Conservation (phyloP, 192 early-diverging fungal genomes). For the Gigaspora rosea region DNA sequence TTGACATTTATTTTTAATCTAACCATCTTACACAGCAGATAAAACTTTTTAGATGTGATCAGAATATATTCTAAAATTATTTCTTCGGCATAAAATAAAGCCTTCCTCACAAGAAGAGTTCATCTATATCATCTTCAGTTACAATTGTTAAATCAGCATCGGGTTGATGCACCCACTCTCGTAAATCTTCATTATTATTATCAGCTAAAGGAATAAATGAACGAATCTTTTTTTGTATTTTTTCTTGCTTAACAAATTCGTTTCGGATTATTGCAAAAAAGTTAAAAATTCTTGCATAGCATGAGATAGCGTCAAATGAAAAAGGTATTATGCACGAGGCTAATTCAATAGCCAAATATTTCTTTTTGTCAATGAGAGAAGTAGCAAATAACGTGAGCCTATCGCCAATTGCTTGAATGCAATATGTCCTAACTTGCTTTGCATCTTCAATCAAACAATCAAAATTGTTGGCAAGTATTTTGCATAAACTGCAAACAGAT, state of each 20-base stretch:
- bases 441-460: constrained; percentile 26
- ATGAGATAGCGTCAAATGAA: constrained; percentile 3
- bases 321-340: constrained; percentile 22
- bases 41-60: neutral
- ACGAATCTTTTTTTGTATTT: constrained; percentile 26
- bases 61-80: neutral
- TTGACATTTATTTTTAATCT: no score
- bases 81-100: neutral
- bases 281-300: constrained; percentile 26
- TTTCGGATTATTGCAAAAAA: constrained; percentile 29
- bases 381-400: constrained; percentile 25
- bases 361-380: constrained; percentile 19
- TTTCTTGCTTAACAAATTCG: constrained; percentile 29
- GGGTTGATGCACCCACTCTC: constrained; percentile 23
- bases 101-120: constrained; percentile 1
- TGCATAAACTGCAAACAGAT: constrained; percentile 24
- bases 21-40: no score
- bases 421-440: constrained; percentile 21
- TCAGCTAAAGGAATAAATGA: constrained; percentile 28
- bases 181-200: constrained; percentile 23
- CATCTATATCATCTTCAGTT: constrained; percentile 16
- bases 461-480: constrained; percentile 27
- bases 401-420: constrained; percentile 28
- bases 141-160: constrained; percentile 18
- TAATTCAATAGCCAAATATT: constrained; percentile 31